Conservation (phyloP, 441 rosid genomes). For the Populus trichocarpa region DNA sequence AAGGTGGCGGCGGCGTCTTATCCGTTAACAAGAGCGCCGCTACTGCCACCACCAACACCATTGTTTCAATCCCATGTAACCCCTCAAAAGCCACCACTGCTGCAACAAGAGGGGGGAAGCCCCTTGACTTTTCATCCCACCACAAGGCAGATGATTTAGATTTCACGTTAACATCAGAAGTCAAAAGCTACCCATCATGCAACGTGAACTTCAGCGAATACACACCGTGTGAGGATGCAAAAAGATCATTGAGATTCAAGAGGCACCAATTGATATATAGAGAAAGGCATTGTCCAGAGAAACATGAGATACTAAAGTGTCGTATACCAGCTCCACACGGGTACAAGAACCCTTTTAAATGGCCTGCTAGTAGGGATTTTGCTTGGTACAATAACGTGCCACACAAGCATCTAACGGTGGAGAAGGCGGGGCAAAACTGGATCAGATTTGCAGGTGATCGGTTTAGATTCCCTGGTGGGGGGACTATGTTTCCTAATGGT, state of each 20-base stretch:
- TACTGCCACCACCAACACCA: not conserved
- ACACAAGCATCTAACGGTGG: constrained; percentile 78
- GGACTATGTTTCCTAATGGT: constrained; percentile 92
- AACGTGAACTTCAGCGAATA: constrained; percentile 44
- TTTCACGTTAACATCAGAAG: not conserved
- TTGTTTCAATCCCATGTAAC: constrained; percentile 11
- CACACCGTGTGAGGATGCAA: constrained; percentile 71
- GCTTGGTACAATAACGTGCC: constrained; percentile 88
- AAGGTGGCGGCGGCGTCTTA: constrained; percentile 73
- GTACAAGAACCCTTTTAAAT: constrained; percentile 60
- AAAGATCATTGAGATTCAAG: constrained; percentile 54
- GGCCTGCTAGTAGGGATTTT: constrained; percentile 72
- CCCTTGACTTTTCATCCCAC: constrained; percentile 35
- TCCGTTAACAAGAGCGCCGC: not conserved
- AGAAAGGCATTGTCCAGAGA: constrained; percentile 81
- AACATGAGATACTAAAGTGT: constrained; percentile 49
- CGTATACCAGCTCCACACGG: constrained; percentile 78
- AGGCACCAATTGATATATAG: constrained; percentile 49
- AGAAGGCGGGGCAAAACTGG: constrained; percentile 90
- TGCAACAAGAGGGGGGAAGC: not conserved
- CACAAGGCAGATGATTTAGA: constrained; percentile 18
- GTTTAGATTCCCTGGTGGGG: constrained; percentile 89
- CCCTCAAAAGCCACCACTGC: not conserved
- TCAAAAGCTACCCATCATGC: constrained; percentile 42
- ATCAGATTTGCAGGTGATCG: constrained; percentile 59